A percentile compares a stretch with the other conserved stretches of the same genome.
phyloP scores from a whole-genome alignment of 345 rosid genomes.

The Conringia planisiliqua region DNA sequence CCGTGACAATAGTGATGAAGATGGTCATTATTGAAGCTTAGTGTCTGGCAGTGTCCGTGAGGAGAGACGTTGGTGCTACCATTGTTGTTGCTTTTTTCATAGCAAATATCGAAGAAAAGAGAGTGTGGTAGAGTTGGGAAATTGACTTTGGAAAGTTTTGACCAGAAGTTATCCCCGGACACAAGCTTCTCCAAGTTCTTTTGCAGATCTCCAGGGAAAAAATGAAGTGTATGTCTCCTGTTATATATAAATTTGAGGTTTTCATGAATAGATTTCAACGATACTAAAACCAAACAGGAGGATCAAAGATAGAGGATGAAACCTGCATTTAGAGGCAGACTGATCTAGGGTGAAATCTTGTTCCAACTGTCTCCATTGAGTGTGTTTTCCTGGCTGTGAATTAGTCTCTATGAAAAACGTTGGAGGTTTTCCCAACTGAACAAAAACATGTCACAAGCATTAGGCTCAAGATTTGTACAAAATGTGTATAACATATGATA shows the following conservation, averaged over 20 bases:
- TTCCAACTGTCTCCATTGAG: constrained; percentile 36
- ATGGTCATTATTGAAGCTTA: background rate
- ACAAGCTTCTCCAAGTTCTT: constrained; percentile 47
- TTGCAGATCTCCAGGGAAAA: constrained; percentile 45
- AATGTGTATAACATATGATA: background rate
- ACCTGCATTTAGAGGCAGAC: constrained; percentile 46
- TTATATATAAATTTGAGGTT: background rate
- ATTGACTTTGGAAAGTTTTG: constrained; percentile 19
- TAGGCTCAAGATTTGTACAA: background rate
- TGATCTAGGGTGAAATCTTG: constrained; percentile 41
- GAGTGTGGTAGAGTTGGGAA: constrained; percentile 33
- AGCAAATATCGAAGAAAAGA: constrained; percentile 28
- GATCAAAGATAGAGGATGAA: background rate
- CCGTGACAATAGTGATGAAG: background rate
- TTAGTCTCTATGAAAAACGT: constrained; percentile 36
- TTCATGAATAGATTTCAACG: background rate
- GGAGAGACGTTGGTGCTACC: background rate
- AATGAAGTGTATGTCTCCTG: constrained; percentile 55
- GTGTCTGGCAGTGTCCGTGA: background rate
- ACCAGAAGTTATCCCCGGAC: constrained; percentile 33
- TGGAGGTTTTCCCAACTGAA: constrained; percentile 43
- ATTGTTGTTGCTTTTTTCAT: background rate
- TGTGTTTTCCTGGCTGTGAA: constrained; percentile 45
- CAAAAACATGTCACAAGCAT: background rate
- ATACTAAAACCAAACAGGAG: background rate